Evolutionary conservation across 2,329 filamentous ascomycete genomes (phyloP).

Genomic region (Didymella segeticola): DNA sequence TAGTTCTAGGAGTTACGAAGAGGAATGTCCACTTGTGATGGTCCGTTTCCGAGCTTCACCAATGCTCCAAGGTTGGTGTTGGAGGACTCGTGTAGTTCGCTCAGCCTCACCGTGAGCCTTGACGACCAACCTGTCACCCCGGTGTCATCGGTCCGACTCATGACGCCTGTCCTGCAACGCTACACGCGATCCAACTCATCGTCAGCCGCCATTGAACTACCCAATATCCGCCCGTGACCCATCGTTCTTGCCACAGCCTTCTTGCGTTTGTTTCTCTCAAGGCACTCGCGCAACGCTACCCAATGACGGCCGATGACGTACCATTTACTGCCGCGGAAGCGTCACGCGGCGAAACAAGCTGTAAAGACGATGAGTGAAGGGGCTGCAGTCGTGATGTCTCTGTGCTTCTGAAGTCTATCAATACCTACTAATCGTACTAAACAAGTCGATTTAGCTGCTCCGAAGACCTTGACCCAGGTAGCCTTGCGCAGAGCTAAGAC

Average conservation of each 20-base stretch:
- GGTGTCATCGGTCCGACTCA: slow-evolving; percentile 3
- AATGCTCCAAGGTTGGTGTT: no score
- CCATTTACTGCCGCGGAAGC: not conserved
- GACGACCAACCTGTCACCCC: not conserved
- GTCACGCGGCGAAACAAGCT: not conserved
- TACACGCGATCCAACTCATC: slow-evolving; percentile 1
- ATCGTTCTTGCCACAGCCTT: not conserved
- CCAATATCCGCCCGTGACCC: slow-evolving; percentile 1
- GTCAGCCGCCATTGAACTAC: not conserved
- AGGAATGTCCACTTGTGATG: no score
- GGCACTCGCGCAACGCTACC: not conserved
- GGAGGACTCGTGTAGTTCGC: no score
- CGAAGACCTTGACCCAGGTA: not conserved
- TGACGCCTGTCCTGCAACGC: not conserved
- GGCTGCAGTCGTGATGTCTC: not conserved
- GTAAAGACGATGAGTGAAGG: not conserved
- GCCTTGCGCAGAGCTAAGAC: not conserved
- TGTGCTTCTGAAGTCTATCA: not conserved
- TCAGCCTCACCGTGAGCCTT: not conserved
- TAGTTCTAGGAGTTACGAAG: no score
- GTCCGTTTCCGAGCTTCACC: no score
- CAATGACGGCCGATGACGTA: slow-evolving; percentile 13
- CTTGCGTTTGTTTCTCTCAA: not conserved
- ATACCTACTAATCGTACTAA: not conserved
- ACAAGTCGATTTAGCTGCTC: not conserved